Percentiles rank a stretch among this genome's conserved stretches.
These are phyloP conservation scores for Sugiyamaella pinicola DNA, from an alignment of 1,139 yeast genomes.

Conservation along the genomic window DNA sequence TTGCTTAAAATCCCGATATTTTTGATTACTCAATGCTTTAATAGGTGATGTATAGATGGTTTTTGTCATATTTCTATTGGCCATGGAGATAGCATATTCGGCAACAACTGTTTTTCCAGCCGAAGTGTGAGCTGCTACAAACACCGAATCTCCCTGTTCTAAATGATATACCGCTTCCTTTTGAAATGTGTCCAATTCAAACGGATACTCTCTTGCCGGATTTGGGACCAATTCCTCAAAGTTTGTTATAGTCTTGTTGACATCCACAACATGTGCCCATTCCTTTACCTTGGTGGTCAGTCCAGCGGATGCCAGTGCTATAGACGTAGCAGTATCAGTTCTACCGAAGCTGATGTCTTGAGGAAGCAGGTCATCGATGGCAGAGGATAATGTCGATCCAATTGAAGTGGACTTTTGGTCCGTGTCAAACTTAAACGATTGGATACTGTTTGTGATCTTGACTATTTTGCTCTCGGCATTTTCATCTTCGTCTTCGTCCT, in stretches of 20 bases:
- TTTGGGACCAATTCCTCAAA: slow-evolving; percentile 87
- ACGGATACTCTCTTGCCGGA: slow-evolving; percentile 93
- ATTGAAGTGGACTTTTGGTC: slow-evolving; percentile 2
- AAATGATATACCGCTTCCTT: slow-evolving; percentile 95
- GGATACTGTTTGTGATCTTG: background rate
- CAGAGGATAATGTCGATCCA: slow-evolving; percentile 34
- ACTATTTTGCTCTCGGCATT: background rate
- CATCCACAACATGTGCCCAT: slow-evolving; percentile 96
- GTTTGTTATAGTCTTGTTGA: slow-evolving; percentile 79
- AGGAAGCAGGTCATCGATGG: slow-evolving; percentile 79
- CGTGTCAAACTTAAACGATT: slow-evolving; percentile 8
- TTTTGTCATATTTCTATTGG: slow-evolving; percentile 84
- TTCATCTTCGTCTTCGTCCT: slow-evolving; percentile 15
- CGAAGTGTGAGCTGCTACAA: slow-evolving; percentile 97
- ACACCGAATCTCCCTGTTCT: slow-evolving; percentile 96
- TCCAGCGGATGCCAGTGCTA: slow-evolving; percentile 36
- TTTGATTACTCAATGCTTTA: slow-evolving; percentile 89
- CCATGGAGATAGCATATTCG: slow-evolving; percentile 93
- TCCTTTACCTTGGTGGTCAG: slow-evolving; percentile 51
- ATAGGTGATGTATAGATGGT: slow-evolving; percentile 93
- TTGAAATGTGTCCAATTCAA: slow-evolving; percentile 91
- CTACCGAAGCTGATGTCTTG: slow-evolving; percentile 56
- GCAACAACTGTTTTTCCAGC: slow-evolving; percentile 95
- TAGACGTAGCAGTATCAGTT: slow-evolving; percentile 25
- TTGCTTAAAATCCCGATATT: slow-evolving; percentile 86